Evolutionary conservation across 768 basidiomycete genomes (phyloP).

Genomic region (Agrocybe chaxingu): DNA sequence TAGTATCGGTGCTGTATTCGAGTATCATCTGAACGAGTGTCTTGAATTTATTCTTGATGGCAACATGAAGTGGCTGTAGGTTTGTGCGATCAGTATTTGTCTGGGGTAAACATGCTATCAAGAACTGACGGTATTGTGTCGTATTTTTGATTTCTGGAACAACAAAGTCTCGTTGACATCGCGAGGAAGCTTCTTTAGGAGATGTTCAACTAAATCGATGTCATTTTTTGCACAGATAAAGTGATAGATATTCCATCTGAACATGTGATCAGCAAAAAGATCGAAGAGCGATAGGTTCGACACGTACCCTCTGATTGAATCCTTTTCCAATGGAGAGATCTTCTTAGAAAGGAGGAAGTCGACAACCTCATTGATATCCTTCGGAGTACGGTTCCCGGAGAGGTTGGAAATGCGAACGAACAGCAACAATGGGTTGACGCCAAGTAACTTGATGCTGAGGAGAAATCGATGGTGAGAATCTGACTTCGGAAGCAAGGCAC

Average conservation of each 20-base stretch:
- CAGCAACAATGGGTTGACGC: conserved; percentile 41
- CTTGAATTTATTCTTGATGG: conserved; percentile 34
- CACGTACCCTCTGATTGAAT: conserved; percentile 40
- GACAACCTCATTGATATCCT: conserved; percentile 29
- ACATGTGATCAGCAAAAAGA: neutral
- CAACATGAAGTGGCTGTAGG: conserved; percentile 51
- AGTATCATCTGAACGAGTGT: conserved; percentile 33
- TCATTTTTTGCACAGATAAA: conserved; percentile 30
- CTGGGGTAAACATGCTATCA: neutral
- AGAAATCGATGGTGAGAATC: neutral
- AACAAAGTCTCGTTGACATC: conserved; percentile 44
- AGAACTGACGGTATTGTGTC: conserved; percentile 42
- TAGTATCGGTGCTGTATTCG: conserved; percentile 30
- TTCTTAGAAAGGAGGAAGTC: conserved; percentile 50
- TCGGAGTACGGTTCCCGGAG: neutral
- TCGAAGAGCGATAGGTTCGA: neutral
- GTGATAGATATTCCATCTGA: conserved; percentile 60
- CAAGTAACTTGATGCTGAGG: conserved; percentile 42
- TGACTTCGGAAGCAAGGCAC: neutral
- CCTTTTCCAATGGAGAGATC: conserved; percentile 39
- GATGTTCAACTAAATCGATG: conserved; percentile 34
- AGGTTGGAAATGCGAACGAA: conserved; percentile 26
- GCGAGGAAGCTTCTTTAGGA: conserved; percentile 48
- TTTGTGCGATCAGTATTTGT: neutral
- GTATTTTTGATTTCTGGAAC: conserved; percentile 40